Evolutionary conservation across 768 basidiomycete genomes (phyloP).

Genomic region (Obba rivulosa): DNA sequence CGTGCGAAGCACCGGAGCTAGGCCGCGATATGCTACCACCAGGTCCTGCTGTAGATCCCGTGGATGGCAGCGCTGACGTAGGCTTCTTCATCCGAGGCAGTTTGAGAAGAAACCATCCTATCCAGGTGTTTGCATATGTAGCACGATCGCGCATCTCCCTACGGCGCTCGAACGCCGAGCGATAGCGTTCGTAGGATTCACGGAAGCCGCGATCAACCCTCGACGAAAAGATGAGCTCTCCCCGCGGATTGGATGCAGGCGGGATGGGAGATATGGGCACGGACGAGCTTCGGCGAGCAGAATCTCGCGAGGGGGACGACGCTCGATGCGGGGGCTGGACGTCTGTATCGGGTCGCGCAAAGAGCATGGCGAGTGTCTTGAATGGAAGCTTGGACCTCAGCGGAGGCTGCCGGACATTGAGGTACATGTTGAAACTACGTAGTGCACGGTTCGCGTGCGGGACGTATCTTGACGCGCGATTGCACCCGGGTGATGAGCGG

Average conservation of each 20-base stretch:
- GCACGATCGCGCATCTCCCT: constrained; percentile 58
- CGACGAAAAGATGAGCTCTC: constrained; percentile 94
- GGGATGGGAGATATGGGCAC: constrained; percentile 75
- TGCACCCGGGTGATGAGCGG: neutral
- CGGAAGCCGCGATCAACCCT: constrained; percentile 78
- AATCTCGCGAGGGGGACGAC: constrained; percentile 28
- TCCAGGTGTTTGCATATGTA: constrained; percentile 26
- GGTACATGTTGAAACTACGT: constrained; percentile 92
- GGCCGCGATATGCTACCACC: neutral
- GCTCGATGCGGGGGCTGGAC: constrained; percentile 17
- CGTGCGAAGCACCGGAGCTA: neutral
- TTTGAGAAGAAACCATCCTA: constrained; percentile 23
- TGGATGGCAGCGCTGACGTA: neutral
- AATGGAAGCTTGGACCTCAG: constrained; percentile 53
- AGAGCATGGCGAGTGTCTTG: constrained; percentile 57
- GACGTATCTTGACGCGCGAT: constrained; percentile 66
- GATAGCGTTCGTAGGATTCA: constrained; percentile 90
- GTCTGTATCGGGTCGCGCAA: constrained; percentile 23
- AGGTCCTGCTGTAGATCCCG: too few relatives aligned
- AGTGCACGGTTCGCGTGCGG: constrained; percentile 92
- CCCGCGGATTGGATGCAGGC: constrained; percentile 83
- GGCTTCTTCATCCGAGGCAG: constrained; percentile 19
- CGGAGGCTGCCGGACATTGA: constrained; percentile 86
- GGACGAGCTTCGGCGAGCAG: constrained; percentile 35
- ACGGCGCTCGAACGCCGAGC: constrained; percentile 77